Evolutionary conservation across 805 yeast genomes (phyloP).

Genomic region (Lachancea dasiensis): DNA sequence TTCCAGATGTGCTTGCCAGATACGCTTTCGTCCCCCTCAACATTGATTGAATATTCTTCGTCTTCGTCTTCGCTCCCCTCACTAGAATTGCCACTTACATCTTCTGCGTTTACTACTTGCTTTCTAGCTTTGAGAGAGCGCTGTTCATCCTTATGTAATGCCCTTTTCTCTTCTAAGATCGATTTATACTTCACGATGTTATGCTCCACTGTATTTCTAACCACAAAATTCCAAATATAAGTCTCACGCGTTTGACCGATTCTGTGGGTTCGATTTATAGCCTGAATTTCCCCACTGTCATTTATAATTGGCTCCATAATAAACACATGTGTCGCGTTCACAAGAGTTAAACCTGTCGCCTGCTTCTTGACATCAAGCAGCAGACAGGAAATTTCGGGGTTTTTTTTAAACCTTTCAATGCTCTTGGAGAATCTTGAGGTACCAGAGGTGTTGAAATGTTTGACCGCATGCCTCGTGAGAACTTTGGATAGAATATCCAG

Average conservation of each 20-base stretch:
- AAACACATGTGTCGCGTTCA: slow-evolving; percentile 89
- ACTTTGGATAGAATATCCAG: slow-evolving; percentile 62
- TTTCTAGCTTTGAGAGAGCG: slow-evolving; percentile 2
- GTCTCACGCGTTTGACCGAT: slow-evolving; percentile 82
- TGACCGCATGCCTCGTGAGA: slow-evolving; percentile 50
- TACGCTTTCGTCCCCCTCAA: slow-evolving; percentile 24
- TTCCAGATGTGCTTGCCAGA: slow-evolving; percentile 28
- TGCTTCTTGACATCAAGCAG: slow-evolving; percentile 78
- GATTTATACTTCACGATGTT: slow-evolving; percentile 50
- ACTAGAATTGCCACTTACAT: slow-evolving; percentile 1
- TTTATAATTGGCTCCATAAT: slow-evolving; percentile 90
- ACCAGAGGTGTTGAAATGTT: slow-evolving; percentile 45
- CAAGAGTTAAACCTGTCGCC: slow-evolving; percentile 84
- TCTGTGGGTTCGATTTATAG: slow-evolving; percentile 85
- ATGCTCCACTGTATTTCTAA: slow-evolving; percentile 82
- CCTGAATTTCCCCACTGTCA: slow-evolving; percentile 80
- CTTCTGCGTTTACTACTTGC: slow-evolving; percentile 3
- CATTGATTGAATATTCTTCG: slow-evolving; percentile 24
- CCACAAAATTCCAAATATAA: slow-evolving; percentile 87
- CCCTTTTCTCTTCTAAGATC: slow-evolving; percentile 21
- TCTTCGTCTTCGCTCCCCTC: slow-evolving; percentile 16
- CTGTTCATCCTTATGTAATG: not conserved
- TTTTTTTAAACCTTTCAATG: slow-evolving; percentile 51
- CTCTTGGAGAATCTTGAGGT: slow-evolving; percentile 19
- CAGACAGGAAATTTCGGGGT: slow-evolving; percentile 69